Evolutionary conservation across 257 asterid genomes (phyloP).

Genomic region (Lycium barbarum): DNA sequence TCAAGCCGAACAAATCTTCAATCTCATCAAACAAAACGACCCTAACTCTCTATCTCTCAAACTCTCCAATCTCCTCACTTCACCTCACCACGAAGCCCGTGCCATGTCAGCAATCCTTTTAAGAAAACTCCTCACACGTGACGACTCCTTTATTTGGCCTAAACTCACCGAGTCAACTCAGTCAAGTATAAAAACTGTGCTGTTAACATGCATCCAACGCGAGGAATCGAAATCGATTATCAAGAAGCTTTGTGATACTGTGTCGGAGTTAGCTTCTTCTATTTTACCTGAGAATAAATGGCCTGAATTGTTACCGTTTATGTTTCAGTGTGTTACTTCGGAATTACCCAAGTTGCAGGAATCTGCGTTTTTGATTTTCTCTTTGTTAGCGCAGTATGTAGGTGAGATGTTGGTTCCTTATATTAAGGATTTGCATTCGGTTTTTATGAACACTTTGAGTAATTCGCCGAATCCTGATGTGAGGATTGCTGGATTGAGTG

Average conservation of each 20-base stretch:
- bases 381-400: constrained; percentile 81
- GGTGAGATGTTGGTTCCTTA: constrained; percentile 75
- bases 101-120: constrained; percentile 86
- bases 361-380: constrained; percentile 80
- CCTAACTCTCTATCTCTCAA: constrained; percentile 80
- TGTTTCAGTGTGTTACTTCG: constrained; percentile 93
- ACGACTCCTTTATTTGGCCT: constrained; percentile 87
- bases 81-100: constrained; percentile 68
- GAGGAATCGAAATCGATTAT: constrained; percentile 68
- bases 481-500: constrained; percentile 88
- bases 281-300: constrained; percentile 81
- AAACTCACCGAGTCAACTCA: constrained; percentile 65
- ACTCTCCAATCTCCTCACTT: constrained; percentile 70
- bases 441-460: constrained; percentile 70
- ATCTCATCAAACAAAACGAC: constrained; percentile 80
- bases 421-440: constrained; percentile 82
- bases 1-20: constrained; percentile 83
- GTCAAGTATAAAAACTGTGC: constrained; percentile 58
- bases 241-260: constrained; percentile 83
- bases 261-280: constrained; percentile 90
- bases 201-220: constrained; percentile 62
- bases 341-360: constrained; percentile 73
- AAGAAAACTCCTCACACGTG: constrained; percentile 80
- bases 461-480: constrained; percentile 67
- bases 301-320: constrained; percentile 91